Base-by-base conservation (phyloP, 768 basidiomycete genomes). In the Scleroderma bovista region DNA sequence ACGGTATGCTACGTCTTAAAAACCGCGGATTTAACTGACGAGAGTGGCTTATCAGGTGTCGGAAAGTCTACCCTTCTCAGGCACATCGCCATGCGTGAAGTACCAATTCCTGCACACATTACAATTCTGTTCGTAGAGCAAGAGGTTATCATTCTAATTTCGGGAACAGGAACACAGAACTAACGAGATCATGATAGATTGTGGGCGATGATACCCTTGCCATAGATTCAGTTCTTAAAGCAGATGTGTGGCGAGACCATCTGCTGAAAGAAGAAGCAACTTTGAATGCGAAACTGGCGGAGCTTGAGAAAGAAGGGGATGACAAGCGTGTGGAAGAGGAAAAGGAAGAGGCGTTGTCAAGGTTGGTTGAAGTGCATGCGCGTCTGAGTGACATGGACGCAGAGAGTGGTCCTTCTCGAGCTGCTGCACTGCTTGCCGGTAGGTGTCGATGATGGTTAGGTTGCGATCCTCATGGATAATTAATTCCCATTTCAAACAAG, bases 51-150 rank as follows among this genome's bases (percentile, higher is more conserved):
- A 51, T 44, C 48, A 83, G 83, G 88, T 83, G 86, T 97, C 59
- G 95, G 95, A 69, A 98, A 99, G 75, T 96, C 93, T 13, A 97
- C 96, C 3, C 78, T 99, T 17, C 76, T 99, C 20, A 83, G 93
- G 42, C 88, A 96, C 61, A 91, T 99, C 56, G 89, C 96, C 1
- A 79, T 98, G 76, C 81, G 96, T 58, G 96, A 98, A 60, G 84
- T 99, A 16, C 84, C 91, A 15, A 88, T 97, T 50, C 94, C 95
- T 5, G 71, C 90, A 0, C 91, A 99, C 63, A 96, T 99, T 64
- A 93, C 92, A 3, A 96, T 99, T 57, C 76, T 98, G 23, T 97
- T 97, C 63, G 96, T 99, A 47, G 96, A 99, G 66, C 96, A 99
- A 73, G 96, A 99, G 71, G 93, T 88, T 42, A 72, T 55, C 29